phyloP scores from a whole-genome alignment of 768 basidiomycete species.

The Lepiota venenata region DNA sequence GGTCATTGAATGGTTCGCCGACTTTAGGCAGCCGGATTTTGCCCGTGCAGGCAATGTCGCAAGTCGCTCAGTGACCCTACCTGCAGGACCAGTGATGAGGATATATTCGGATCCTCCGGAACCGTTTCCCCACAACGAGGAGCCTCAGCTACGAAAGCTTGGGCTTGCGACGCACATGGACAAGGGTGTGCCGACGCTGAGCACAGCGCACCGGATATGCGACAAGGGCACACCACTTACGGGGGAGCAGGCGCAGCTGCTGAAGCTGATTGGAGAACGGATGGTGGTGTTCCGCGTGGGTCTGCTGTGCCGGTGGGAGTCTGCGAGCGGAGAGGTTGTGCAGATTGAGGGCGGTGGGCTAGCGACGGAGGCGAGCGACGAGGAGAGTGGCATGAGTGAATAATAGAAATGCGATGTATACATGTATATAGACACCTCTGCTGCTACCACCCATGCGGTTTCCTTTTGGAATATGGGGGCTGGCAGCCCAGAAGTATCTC shows the following conservation, averaged over 20 bases:
- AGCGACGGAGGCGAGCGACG: constrained; percentile 33
- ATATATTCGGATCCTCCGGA: constrained; percentile 77
- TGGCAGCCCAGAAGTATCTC: constrained; percentile 53
- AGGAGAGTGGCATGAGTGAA: constrained; percentile 48
- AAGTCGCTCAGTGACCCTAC: constrained; percentile 67
- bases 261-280: constrained; percentile 88
- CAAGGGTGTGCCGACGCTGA: constrained; percentile 83
- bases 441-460: constrained; percentile 50
- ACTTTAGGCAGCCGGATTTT: constrained; percentile 88
- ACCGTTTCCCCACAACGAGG: constrained; percentile 96
- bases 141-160: constrained; percentile 91
- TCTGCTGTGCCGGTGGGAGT: constrained; percentile 72
- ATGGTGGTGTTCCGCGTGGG: constrained; percentile 82
- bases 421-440: constrained; percentile 5
- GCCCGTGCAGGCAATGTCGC: constrained; percentile 86
- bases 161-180: constrained; percentile 84
- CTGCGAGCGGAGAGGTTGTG: constrained; percentile 59
- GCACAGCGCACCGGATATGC: constrained; percentile 80
- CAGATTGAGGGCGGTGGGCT: constrained; percentile 49
- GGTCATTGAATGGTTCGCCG: constrained; percentile 91
- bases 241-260: constrained; percentile 84
- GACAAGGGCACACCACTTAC: constrained; percentile 77
- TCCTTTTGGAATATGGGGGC: constrained; percentile 48
- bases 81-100: constrained; percentile 83
- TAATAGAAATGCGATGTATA: constrained; percentile 26